phyloP scores from a whole-genome alignment of 495 filamentous ascomycete genomes.

The Tuber brumale region DNA sequence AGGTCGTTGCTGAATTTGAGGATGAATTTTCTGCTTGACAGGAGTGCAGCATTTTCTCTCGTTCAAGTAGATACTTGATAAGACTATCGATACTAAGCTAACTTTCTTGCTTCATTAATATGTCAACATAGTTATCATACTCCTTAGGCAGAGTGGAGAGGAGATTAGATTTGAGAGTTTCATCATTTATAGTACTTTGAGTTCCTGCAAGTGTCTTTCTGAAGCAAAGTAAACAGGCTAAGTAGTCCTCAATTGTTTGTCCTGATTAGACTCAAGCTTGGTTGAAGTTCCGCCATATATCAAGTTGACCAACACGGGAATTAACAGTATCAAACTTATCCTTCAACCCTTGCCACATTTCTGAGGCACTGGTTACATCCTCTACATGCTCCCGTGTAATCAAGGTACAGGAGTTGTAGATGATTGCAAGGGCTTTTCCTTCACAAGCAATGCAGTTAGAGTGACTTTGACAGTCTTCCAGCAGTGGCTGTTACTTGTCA shows the following conservation, averaged over 20 bases:
- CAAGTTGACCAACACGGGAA: not conserved
- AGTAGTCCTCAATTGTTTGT: not conserved
- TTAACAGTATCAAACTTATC: not conserved
- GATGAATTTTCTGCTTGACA: not conserved
- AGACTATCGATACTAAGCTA: not conserved
- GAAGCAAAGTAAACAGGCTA: not conserved
- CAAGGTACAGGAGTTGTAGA: not conserved
- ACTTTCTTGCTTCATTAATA: not conserved
- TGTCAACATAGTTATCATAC: not conserved
- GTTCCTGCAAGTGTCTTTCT: not conserved
- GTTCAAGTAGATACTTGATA: not conserved
- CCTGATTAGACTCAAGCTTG: not conserved
- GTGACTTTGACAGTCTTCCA: not conserved
- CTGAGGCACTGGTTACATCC: not conserved
- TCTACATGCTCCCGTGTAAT: not conserved
- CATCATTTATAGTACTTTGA: not conserved
- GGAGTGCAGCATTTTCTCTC: not conserved
- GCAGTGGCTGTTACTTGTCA: not conserved
- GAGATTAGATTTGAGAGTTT: not conserved
- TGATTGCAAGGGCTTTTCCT: not conserved
- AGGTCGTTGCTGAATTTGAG: not conserved
- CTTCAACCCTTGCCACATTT: not conserved
- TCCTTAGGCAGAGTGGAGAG: not conserved
- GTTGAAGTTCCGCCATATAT: not conserved
- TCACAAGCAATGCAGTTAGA: not conserved